Percentiles rank a stretch among this genome's conserved stretches.
Evolutionary conservation across 176 grass and related monocot species (phyloP).

Genomic region (Hyparrhenia diplandra): DNA sequence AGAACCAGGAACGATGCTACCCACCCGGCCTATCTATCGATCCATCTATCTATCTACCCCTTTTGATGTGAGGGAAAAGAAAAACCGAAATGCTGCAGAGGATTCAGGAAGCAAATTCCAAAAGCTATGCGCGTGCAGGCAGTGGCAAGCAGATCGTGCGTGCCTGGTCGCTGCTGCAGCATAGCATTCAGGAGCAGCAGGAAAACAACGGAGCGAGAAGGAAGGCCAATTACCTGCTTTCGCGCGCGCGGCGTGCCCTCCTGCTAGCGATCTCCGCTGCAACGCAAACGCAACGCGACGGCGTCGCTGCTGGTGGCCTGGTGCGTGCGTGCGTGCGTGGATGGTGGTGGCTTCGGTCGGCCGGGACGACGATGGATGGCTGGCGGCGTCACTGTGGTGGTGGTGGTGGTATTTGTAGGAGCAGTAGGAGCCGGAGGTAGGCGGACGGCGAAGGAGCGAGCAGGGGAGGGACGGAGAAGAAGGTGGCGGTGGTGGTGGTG

Average conservation of each 20-base stretch:
- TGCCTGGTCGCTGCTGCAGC: too few species aligned
- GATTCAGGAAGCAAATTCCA: too few species aligned
- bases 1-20: background rate
- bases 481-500: background rate
- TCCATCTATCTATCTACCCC: too few species aligned
- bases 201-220: too few species aligned
- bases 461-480: background rate
- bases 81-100: too few species aligned
- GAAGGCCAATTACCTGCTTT: background rate
- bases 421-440: background rate
- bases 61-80: too few species aligned
- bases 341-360: background rate
- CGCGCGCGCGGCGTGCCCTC: background rate
- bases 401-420: slow-evolving; percentile 47
- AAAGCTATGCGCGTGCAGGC: too few species aligned
- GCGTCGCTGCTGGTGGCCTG: background rate
- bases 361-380: background rate
- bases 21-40: too few species aligned
- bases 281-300: background rate
- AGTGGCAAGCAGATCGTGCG: too few species aligned
- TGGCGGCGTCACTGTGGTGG: slow-evolving; percentile 9
- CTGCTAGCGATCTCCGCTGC: background rate
- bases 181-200: too few species aligned
- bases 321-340: too few species aligned
- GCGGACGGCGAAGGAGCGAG: background rate